These are phyloP conservation scores for Grosmannia clavigera DNA, from an alignment of 2,329 filamentous ascomycete genomes.

Conservation along the genomic window DNA sequence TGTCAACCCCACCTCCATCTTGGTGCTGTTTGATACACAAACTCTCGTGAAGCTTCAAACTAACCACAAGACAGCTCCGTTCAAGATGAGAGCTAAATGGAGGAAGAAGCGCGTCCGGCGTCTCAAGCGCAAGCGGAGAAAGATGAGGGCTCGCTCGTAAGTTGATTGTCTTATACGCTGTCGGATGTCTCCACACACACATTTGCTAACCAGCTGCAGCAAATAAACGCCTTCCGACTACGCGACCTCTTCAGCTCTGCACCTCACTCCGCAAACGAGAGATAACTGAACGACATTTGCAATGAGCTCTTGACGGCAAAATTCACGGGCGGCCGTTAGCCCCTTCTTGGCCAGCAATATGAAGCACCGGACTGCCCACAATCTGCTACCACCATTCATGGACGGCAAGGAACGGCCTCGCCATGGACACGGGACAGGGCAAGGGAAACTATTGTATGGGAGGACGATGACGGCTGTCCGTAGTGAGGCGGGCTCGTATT, in stretches of 20 bases:
- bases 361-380: not conserved
- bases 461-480: not conserved
- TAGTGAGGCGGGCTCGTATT: not conserved
- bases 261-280: constrained; percentile 2
- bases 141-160: constrained; percentile 96
- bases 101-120: constrained; percentile 99
- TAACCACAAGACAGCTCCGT: constrained; percentile 21
- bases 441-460: not conserved
- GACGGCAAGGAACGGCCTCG: not conserved
- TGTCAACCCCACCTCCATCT: not conserved
- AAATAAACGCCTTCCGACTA: constrained; percentile 6
- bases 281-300: not conserved
- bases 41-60: not conserved
- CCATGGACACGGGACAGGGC: not conserved
- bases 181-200: not conserved
- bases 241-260: constrained; percentile 4
- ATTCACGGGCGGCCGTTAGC: not conserved
- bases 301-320: not conserved
- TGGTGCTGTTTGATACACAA: not conserved
- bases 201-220: not conserved
- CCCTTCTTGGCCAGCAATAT: not conserved
- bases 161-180: constrained; percentile 24
- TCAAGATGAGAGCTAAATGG: constrained; percentile 91
- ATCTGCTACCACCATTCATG: not conserved
- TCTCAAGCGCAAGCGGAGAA: constrained; percentile 99